These are phyloP conservation scores for Prunus yedoensis DNA, from an alignment of 331 rosid species.

Conservation along the genomic window DNA sequence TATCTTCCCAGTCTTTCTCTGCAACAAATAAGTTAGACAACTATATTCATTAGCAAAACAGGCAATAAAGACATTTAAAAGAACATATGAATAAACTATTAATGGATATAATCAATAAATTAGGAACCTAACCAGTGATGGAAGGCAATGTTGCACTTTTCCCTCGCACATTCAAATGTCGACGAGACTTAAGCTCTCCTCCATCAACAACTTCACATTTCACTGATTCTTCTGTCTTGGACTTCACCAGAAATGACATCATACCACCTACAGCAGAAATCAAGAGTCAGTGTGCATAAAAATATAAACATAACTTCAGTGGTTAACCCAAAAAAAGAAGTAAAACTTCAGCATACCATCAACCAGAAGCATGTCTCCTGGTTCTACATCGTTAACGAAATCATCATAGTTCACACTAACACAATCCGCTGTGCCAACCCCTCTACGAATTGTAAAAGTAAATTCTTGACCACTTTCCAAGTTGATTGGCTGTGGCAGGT, in stretches of 20 bases:
- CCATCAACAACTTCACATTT: conserved; percentile 97
- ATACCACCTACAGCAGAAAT: conserved; percentile 72
- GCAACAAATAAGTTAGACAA: conserved; percentile 41
- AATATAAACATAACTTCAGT: neutral
- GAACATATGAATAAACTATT: neutral
- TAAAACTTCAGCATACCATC: conserved; percentile 52
- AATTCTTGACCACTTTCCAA: conserved; percentile 77
- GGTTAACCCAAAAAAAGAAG: neutral
- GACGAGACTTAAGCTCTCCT: conserved; percentile 93
- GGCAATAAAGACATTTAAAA: neutral
- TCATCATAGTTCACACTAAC: conserved; percentile 98
- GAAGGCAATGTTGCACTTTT: conserved; percentile 98
- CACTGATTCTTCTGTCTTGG: conserved; percentile 81
- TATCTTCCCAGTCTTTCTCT: conserved; percentile 99
- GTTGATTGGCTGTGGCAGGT: conserved; percentile 83
- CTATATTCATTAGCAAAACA: conserved; percentile 14
- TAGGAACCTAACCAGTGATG: conserved; percentile 72
- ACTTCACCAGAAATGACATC: conserved; percentile 86
- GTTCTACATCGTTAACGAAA: conserved; percentile 92
- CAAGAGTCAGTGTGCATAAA: conserved; percentile 28
- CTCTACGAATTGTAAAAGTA: conserved; percentile 84
- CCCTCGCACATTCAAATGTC: conserved; percentile 96
- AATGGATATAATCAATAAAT: conserved; percentile 7
- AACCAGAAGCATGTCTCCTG: conserved; percentile 90
- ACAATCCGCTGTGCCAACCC: conserved; percentile 81